These are phyloP conservation scores for Pistacia vera DNA, from an alignment of 345 rosid species.

Conservation along the genomic window DNA sequence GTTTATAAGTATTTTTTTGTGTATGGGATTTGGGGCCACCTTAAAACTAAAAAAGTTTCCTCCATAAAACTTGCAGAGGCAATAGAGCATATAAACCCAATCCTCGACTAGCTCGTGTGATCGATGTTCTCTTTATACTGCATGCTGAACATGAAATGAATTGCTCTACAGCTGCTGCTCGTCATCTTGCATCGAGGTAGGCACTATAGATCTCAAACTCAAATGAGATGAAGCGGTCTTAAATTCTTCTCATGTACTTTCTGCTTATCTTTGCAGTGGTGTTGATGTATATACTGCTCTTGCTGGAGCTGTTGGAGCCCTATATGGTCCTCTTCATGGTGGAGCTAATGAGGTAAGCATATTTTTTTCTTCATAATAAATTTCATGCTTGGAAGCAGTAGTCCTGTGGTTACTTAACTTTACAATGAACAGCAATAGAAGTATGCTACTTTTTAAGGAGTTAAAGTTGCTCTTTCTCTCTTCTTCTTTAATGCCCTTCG, in stretches of 20 bases:
- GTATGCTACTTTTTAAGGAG: slow-evolving; percentile 9
- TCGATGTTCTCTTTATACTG: slow-evolving; percentile 86
- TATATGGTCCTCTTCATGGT: slow-evolving; percentile 98
- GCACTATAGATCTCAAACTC: slow-evolving; percentile 9
- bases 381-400: not conserved
- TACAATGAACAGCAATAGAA: not conserved
- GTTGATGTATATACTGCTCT: slow-evolving; percentile 93
- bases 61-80: slow-evolving; percentile 56
- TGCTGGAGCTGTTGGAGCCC: slow-evolving; percentile 96
- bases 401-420: not conserved
- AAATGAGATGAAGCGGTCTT: slow-evolving; percentile 8
- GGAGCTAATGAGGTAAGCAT: slow-evolving; percentile 90
- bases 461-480: slow-evolving; percentile 13
- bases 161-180: slow-evolving; percentile 93
- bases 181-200: slow-evolving; percentile 98
- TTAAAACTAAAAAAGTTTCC: slow-evolving; percentile 2
- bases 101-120: slow-evolving; percentile 86
- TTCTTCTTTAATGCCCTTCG: slow-evolving; percentile 7
- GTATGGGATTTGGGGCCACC: slow-evolving; percentile 3
- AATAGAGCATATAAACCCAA: slow-evolving; percentile 84
- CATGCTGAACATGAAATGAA: slow-evolving; percentile 99
- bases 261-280: slow-evolving; percentile 54
- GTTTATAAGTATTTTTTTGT: not conserved
- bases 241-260: not conserved
- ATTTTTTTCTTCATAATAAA: slow-evolving; percentile 14